Conservation (phyloP, 1,284 basidiomycete genomes). For the Paramarasmius palmivorus region DNA sequence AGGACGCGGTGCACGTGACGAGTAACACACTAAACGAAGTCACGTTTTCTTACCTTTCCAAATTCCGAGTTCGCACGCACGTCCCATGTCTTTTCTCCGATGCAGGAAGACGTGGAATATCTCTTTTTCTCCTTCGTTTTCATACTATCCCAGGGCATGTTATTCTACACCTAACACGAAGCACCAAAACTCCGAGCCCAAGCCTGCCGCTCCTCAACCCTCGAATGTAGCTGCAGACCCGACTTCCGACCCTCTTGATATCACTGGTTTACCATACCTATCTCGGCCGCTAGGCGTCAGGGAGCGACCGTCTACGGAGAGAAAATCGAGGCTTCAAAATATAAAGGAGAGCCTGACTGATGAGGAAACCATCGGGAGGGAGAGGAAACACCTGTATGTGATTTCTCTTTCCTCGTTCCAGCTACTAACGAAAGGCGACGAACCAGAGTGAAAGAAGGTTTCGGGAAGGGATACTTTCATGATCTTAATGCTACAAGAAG, state of each 20-base stretch:
- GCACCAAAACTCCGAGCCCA: not conserved
- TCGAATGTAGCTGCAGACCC: slow-evolving; percentile 15
- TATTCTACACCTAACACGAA: not conserved
- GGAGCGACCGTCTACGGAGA: slow-evolving; percentile 54
- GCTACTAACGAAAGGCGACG: slow-evolving; percentile 6
- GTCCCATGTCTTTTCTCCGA: too few species aligned
- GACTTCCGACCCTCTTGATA: slow-evolving; percentile 20
- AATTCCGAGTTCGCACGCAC: too few species aligned
- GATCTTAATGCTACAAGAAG: slow-evolving; percentile 83
- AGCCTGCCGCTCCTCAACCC: not conserved
- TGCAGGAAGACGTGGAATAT: too few species aligned
- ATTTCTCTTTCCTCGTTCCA: slow-evolving; percentile 12
- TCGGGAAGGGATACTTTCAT: slow-evolving; percentile 87
- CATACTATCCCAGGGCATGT: too few species aligned
- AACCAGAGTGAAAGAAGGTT: slow-evolving; percentile 74
- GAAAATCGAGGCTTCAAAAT: slow-evolving; percentile 66
- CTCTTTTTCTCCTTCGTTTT: too few species aligned
- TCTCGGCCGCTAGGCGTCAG: slow-evolving; percentile 75
- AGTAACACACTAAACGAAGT: too few species aligned
- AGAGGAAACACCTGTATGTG: slow-evolving; percentile 76
- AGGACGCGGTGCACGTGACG: slow-evolving; percentile 31
- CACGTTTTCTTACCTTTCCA: too few species aligned
- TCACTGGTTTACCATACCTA: slow-evolving; percentile 49
- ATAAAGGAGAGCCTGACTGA: slow-evolving; percentile 70
- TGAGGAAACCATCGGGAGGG: slow-evolving; percentile 67